These are phyloP conservation scores for Geotrichum australiense DNA, from an alignment of 1,139 yeast genomes.

Conservation along the genomic window DNA sequence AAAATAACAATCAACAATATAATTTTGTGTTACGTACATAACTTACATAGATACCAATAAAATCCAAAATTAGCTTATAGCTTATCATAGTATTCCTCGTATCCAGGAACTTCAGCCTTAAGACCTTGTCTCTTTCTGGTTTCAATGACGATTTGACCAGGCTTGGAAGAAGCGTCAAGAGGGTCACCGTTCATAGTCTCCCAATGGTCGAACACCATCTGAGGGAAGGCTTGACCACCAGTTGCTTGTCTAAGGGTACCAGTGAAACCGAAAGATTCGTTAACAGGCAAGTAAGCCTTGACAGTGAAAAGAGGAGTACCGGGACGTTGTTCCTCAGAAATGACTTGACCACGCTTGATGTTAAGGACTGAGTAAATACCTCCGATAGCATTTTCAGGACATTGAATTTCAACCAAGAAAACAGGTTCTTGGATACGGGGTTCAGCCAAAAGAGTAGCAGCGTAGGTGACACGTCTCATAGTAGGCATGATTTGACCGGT, in stretches of 20 bases:
- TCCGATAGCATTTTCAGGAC: constrained; percentile 99
- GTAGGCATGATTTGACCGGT: constrained; percentile 99
- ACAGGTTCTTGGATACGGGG: constrained; percentile 99
- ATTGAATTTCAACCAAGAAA: constrained; percentile 98
- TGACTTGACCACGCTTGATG: constrained; percentile 99
- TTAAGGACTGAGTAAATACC: constrained; percentile 99
- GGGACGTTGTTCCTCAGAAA: constrained; percentile 99
- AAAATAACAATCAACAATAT: constrained; percentile 9
- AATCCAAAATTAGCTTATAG: constrained; percentile 49
- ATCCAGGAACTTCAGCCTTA: constrained; percentile 97
- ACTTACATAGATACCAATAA: constrained; percentile 7
- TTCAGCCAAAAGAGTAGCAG: constrained; percentile 95
- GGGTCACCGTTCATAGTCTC: constrained; percentile 86
- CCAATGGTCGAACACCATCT: constrained; percentile 99
- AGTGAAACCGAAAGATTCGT: constrained; percentile 99
- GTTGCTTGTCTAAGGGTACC: constrained; percentile 99
- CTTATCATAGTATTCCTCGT: constrained; percentile 99
- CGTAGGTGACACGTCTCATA: constrained; percentile 99
- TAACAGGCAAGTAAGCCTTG: constrained; percentile 99
- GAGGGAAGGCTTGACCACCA: constrained; percentile 99
- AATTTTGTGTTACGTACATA: no score
- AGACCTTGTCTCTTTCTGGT: constrained; percentile 97
- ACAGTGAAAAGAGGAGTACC: constrained; percentile 99
- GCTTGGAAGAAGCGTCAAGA: constrained; percentile 84
- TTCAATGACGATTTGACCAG: constrained; percentile 84